Evolutionary conservation across 257 asterid species (phyloP), one percentile per base, ranked within the genome.

Genomic region (Gentiana dahurica): DNA sequence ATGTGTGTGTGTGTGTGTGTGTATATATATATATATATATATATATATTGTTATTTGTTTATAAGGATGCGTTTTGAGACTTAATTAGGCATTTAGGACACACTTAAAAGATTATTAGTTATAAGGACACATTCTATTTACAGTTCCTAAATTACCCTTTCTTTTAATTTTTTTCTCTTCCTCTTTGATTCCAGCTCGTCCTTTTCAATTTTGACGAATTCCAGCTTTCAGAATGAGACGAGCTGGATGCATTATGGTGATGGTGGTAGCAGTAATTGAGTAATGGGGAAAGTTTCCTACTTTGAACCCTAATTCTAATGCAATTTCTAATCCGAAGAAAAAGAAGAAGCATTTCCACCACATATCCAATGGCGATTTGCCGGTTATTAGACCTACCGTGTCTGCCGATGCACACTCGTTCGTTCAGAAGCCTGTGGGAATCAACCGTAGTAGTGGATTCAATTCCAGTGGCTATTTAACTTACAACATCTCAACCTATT

Each of bases 331-430:
- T 72, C 70, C 78, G 36, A 84, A 85, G 73, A 89, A 89, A 46
- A 86, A 80, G 77, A 94, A 78, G 66, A 87, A 90, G 72, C 79
- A 82, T 67, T 81, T 76, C 58, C 84, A 79, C 53, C 77, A 74
- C n/a, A 45, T 79, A 2, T 68, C 69, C 0, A 85, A 76, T 74
- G 89, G 86, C 57, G 50, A 57, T 7, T 80, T 81, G 34, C 84
- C 92, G 8, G 92, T 68, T 39, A 85, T 81, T 13, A 77, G 93
- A 48, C 97, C 78, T 79, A 72, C 95, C 1, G 91, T 82, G 3
- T 88, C 99, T 1, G 99, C 88, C 39, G 99, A 92, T 39, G 99
- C 95, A 3, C 85, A 92, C 69, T 92, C 97, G 1, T 92, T 73
- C 72, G 88, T 83, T 57, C 97, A 87, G 76, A 71, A 71, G 54